A percentile compares a stretch with the other conserved stretches of the same genome.
Evolutionary conservation across 768 basidiomycete genomes (phyloP).

Genomic region (Leccinum uliginosum): DNA sequence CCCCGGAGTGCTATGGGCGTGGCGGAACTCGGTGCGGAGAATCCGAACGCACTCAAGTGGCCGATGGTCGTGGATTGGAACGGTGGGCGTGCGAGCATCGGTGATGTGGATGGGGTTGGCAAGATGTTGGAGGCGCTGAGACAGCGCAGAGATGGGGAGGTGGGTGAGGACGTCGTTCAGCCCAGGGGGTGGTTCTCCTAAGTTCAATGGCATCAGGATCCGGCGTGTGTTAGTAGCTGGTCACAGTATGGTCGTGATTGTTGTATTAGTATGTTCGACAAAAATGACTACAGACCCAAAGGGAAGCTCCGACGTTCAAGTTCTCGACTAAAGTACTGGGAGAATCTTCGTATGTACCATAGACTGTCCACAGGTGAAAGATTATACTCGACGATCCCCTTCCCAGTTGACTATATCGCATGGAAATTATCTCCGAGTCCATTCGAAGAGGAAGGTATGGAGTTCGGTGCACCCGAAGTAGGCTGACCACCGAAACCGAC

Average conservation of each 20-base stretch:
- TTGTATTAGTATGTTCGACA: neutral
- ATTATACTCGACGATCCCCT: neutral
- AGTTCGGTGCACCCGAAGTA: neutral
- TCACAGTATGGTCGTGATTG: neutral
- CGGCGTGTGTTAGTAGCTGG: neutral
- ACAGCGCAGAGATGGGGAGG: constrained; percentile 65
- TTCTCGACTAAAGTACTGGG: neutral
- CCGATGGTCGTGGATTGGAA: constrained; percentile 80
- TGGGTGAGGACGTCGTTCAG: constrained; percentile 34
- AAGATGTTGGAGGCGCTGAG: constrained; percentile 60
- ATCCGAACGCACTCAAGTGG: constrained; percentile 66
- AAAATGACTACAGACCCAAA: neutral
- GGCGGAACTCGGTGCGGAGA: constrained; percentile 46
- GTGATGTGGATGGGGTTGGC: constrained; percentile 67
- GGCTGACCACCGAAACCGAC: neutral
- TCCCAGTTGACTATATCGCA: neutral
- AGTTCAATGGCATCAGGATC: constrained; percentile 15
- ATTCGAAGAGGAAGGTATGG: neutral
- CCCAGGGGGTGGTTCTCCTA: constrained; percentile 57
- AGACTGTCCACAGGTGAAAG: too few species aligned
- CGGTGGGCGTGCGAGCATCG: constrained; percentile 58
- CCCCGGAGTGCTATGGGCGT: constrained; percentile 44
- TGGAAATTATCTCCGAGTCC: neutral
- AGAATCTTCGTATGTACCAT: too few species aligned
- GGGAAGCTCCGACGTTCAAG: neutral